Percentiles rank a stretch among this genome's conserved stretches.
phyloP scores from a whole-genome alignment of 139 green algal genomes.

The Chlorella sp. region DNA sequence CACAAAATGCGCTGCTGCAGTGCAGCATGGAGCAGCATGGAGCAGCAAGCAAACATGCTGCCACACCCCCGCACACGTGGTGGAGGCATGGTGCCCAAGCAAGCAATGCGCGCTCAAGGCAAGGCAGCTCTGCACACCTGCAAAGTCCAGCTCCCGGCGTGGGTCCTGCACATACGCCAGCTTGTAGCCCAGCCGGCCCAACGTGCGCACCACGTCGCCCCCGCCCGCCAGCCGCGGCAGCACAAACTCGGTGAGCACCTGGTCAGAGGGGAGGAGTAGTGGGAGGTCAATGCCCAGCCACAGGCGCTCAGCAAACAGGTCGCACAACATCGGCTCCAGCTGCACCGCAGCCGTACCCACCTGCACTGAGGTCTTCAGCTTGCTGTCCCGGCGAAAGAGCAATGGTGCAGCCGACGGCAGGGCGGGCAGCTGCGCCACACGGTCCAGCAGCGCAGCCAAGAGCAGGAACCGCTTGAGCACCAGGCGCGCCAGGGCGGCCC shows the following conservation, averaged over 20 bases:
- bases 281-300: too few species aligned
- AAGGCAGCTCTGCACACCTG: too few species aligned
- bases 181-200: constrained; percentile 75
- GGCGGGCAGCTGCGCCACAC: constrained; percentile 3
- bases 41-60: neutral
- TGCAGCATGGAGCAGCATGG: neutral
- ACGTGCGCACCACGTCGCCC: constrained; percentile 74
- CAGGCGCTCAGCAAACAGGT: too few species aligned
- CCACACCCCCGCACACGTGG: neutral
- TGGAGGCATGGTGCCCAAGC: too few species aligned
- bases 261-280: neutral
- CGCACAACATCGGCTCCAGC: too few species aligned
- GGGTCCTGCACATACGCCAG: constrained; percentile 74
- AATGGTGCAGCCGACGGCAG: constrained; percentile 56
- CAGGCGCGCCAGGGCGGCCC: constrained; percentile 61
- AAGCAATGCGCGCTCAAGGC: too few species aligned
- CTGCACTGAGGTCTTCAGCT: constrained; percentile 72
- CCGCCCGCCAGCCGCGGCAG: constrained; percentile 72
- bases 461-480: constrained; percentile 85
- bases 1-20: neutral
- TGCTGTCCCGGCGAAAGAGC: constrained; percentile 59
- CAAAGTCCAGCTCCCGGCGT: constrained; percentile 73
- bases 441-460: constrained; percentile 84
- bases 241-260: constrained; percentile 74
- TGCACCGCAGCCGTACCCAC: constrained; percentile 36